Base-by-base conservation (phyloP, 2,329 filamentous ascomycete species). In the Phyllachora maydis region DNA sequence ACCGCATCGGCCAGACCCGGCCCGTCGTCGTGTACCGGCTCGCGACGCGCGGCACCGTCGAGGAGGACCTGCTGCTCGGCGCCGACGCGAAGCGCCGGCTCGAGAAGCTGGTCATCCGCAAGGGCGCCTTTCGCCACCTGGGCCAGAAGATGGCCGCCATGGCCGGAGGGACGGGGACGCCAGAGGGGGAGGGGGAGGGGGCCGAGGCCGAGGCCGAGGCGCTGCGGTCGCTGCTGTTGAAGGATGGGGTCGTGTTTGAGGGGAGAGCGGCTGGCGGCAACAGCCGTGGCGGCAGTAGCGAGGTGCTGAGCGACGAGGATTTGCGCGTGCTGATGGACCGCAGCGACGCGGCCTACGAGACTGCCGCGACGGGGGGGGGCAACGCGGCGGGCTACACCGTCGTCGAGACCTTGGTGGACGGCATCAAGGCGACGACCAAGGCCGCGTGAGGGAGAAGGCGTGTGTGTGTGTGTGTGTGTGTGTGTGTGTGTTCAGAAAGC, bases 91-190 rank as follows among this genome's bases (percentile, higher is more conserved):
- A 98, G 47, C 72, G 88, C 0, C 65, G 83, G 2, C 59, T 98
- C 0, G 88, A 98, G 43, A 91, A 93, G 41, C 57, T 98, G 0
- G 81, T 98, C 5, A 98, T 98, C 38, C 77, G 85, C 30, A 95
- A 95, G 43, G 85, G 85, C 3, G 71, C 76, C 4, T 85, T 90
- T 46, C 67, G 61, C 32, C 70, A 63, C 8, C 66, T 82, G 49
- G 57, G 54, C 0, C 60, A 75, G 36, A 69, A 69, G 35, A 55
- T 64, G 34, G 53, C 58, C 25, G 37, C 49, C 23, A 52, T 40
- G 24, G 65, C 58, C 28, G n/a, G n/a, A n/a, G n/a, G n/a, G n/a
- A n/a, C n/a, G n/a, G n/a, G n/a, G n/a, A n/a, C n/a, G n/a, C n/a
- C n/a, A n/a, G n/a, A n/a, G n/a, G n/a, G n/a, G n/a, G n/a, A n/a